These are phyloP conservation scores for Achaetomiella virescens DNA, from an alignment of 495 filamentous ascomycete genomes.

Conservation along the genomic window DNA sequence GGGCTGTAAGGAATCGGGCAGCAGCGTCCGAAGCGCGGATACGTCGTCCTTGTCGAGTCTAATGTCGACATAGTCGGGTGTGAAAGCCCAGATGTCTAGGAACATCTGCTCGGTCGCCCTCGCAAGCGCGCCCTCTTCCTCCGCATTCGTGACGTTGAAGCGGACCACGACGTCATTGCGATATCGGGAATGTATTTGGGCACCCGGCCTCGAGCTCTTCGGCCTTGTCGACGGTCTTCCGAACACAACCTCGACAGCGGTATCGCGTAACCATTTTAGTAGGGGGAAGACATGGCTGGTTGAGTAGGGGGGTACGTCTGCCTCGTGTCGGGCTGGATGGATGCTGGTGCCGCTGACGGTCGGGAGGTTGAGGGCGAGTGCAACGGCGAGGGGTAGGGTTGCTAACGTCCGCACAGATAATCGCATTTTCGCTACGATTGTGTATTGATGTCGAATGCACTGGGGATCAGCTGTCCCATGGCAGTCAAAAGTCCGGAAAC, in stretches of 20 bases:
- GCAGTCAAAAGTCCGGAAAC: not conserved
- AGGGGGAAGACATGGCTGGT: slow-evolving; percentile 29
- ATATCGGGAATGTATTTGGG: slow-evolving; percentile 59
- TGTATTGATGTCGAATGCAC: not conserved
- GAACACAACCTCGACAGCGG: slow-evolving; percentile 59
- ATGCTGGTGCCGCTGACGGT: slow-evolving; percentile 18
- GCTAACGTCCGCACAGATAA: slow-evolving; percentile 3
- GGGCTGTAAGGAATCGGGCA: slow-evolving; percentile 68
- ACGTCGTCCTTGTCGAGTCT: slow-evolving; percentile 72
- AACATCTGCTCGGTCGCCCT: slow-evolving; percentile 69
- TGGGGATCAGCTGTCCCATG: not conserved
- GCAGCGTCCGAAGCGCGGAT: slow-evolving; percentile 70
- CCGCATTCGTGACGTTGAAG: slow-evolving; percentile 66
- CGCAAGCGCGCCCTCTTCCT: slow-evolving; percentile 67
- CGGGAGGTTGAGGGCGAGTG: slow-evolving; percentile 23
- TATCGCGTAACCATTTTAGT: slow-evolving; percentile 56
- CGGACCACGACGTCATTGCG: slow-evolving; percentile 78
- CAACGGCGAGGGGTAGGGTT: slow-evolving; percentile 16
- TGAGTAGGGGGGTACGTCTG: not conserved
- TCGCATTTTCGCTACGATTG: slow-evolving; percentile 24
- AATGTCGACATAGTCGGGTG: slow-evolving; percentile 79
- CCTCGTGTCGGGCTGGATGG: slow-evolving; percentile 11
- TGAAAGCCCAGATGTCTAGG: slow-evolving; percentile 87
- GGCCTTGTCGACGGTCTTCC: slow-evolving; percentile 34
- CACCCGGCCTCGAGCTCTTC: slow-evolving; percentile 31